Evolutionary conservation across 345 rosid genomes (phyloP).

Genomic region (Eucalyptus polyanthemos): DNA sequence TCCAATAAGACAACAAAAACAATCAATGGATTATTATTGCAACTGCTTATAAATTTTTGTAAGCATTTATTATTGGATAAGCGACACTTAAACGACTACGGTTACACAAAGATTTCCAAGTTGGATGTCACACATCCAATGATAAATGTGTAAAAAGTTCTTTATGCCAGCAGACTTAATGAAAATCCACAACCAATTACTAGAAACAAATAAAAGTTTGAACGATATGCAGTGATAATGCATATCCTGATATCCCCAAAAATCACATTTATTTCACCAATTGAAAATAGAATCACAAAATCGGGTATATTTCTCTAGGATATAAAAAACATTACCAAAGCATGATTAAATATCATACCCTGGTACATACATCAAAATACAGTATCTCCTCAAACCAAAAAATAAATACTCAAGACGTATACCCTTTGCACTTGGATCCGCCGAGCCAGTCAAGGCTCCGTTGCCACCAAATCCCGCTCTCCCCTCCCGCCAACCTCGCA

Average conservation of each 20-base stretch:
- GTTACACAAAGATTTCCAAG: not conserved
- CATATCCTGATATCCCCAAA: not conserved
- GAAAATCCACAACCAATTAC: not conserved
- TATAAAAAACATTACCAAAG: not conserved
- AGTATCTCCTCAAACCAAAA: not conserved
- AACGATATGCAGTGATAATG: not conserved
- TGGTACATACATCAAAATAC: not conserved
- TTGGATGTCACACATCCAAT: rapidly evolving
- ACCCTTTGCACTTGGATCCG: not conserved
- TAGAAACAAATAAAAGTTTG: not conserved
- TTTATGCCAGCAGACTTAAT: not conserved
- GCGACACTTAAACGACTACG: too few species aligned
- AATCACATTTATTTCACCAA: not conserved
- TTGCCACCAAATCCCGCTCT: not conserved
- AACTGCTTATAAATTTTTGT: not conserved
- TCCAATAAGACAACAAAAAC: not conserved
- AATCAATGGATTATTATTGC: not conserved
- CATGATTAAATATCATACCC: not conserved
- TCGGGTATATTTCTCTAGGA: not conserved
- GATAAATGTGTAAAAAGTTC: not conserved
- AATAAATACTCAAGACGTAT: not conserved
- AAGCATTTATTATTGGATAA: not conserved
- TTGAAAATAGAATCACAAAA: not conserved
- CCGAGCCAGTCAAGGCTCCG: not conserved
- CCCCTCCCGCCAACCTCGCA: not conserved